Evolutionary conservation across 164 flowering plant species (phyloP), one percentile per base, ranked within the genome.

Genomic region (Sedum album): DNA sequence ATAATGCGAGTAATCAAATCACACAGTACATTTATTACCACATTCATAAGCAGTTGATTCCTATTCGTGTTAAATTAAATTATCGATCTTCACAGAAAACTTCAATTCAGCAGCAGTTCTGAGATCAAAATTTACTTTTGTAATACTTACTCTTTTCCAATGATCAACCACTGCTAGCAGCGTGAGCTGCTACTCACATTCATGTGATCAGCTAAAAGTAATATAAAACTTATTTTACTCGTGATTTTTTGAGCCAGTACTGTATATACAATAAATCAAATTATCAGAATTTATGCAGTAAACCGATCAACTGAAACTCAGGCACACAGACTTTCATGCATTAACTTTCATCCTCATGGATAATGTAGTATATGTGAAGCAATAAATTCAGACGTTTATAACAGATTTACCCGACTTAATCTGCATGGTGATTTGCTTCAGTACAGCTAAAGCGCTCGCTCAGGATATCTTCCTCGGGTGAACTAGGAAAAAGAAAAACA

Each of bases 1-100:
- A 4, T 51, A 4, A 5, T 51, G 57, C 11, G 23, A 21, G 26
- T 51, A n/a, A 21, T 51, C 57, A 21, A n/a, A 21, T 51, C 57
- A 21, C 10, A 51, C 10, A 51, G 23, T 51, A 26, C 57, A 51
- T 51, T 51, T 51, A 51, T 51, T 51, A 51, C 28, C 26, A 5
- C 3, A 51, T 51, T n/a, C 21, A 18, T 18, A 48, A 0, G n/a
- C 9, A 17, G 3, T 48, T 21, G 25, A 51, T n/a, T 51, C 26
- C 57, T 51, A 51, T 51, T 51, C 26, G 57, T 3, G 38, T 1
- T 1, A 21, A n/a, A 6, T n/a, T n/a, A 51, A n/a, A 51, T 6
- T 51, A 51, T 51, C 57, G 26, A 51, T n/a, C 57, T n/a, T 51
- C 26, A 51, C 57, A 51, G 57, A 51, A 51, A 51, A 51, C 57